A percentile compares a stretch with the other conserved stretches of the same genome.
These are phyloP conservation scores for Venturia effusa DNA, from an alignment of 2,329 filamentous ascomycete species.

Conservation along the genomic window DNA sequence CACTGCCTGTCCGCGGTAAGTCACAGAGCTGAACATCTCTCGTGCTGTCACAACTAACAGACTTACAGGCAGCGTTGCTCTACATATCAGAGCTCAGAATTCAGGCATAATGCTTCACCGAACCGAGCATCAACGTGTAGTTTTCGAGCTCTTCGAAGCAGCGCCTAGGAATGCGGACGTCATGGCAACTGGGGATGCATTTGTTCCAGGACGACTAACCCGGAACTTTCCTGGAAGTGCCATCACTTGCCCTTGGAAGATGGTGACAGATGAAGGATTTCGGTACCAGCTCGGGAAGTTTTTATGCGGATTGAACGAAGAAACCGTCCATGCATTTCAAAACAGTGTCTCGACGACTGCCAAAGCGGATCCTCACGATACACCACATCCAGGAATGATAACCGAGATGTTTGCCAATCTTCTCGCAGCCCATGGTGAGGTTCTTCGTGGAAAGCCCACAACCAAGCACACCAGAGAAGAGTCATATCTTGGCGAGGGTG, in stretches of 20 bases:
- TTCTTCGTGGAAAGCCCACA: not conserved
- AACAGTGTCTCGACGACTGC: not conserved
- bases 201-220: not conserved
- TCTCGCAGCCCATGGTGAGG: not conserved
- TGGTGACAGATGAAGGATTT: not conserved
- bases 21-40: not conserved
- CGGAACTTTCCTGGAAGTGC: not conserved
- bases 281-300: not conserved
- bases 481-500: no score
- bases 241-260: not conserved
- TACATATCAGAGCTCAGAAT: not conserved
- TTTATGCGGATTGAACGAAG: not conserved
- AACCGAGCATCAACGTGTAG: not conserved
- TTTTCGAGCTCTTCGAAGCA: not conserved
- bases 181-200: not conserved
- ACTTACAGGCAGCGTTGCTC: not conserved
- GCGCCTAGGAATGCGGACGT: not conserved
- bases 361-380: not conserved
- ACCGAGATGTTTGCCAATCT: not conserved
- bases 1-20: not conserved
- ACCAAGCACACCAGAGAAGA: slow-evolving; percentile 1
- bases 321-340: not conserved
- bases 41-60: not conserved
- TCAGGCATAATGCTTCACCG: not conserved
- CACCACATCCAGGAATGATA: not conserved